Percentiles rank a stretch among this genome's conserved stretches.
Conservation (phyloP, 2,329 filamentous ascomycete species). For the Ascochyta lentis region DNA sequence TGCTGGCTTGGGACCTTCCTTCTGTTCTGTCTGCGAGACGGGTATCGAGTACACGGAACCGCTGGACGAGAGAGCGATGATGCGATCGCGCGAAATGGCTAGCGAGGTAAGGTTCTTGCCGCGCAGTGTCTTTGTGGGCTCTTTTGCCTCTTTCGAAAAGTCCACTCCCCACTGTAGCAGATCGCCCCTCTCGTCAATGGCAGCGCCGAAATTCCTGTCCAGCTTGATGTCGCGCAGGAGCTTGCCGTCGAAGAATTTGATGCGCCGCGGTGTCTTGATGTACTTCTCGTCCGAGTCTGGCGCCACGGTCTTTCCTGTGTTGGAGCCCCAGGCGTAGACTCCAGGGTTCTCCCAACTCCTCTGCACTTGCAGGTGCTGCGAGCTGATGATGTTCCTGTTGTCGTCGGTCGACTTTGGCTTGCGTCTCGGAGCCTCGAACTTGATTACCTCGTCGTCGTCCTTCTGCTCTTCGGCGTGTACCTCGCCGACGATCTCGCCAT, state of each 20-base stretch:
- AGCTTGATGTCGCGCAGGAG: conserved; percentile 87
- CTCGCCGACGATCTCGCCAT: conserved; percentile 48
- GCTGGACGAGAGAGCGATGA: conserved; percentile 76
- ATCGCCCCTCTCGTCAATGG: conserved; percentile 86
- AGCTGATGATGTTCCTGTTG: conserved; percentile 77
- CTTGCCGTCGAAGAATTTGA: conserved; percentile 83
- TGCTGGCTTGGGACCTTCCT: conserved; percentile 66
- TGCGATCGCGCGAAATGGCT: conserved; percentile 79
- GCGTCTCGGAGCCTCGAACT: conserved; percentile 71
- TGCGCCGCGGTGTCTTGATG: conserved; percentile 80
- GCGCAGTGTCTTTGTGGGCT: conserved; percentile 73
- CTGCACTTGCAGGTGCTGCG: conserved; percentile 87
- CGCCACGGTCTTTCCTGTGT: conserved; percentile 82
- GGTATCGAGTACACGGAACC: conserved; percentile 88
- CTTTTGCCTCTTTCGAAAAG: conserved; percentile 69
- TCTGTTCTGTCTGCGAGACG: conserved; percentile 74
- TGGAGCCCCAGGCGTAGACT: conserved; percentile 93
- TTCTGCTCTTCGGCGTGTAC: conserved; percentile 58
- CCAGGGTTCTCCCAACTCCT: conserved; percentile 82
- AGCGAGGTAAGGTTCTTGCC: conserved; percentile 83
- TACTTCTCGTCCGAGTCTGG: conserved; percentile 78
- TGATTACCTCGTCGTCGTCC: conserved; percentile 61
- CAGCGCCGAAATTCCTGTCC: conserved; percentile 80
- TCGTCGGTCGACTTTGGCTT: conserved; percentile 69
- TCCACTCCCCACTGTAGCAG: conserved; percentile 89